These are phyloP conservation scores for Anaeromyces robustus DNA, from an alignment of 192 early-diverging fungal genomes.

Conservation along the genomic window DNA sequence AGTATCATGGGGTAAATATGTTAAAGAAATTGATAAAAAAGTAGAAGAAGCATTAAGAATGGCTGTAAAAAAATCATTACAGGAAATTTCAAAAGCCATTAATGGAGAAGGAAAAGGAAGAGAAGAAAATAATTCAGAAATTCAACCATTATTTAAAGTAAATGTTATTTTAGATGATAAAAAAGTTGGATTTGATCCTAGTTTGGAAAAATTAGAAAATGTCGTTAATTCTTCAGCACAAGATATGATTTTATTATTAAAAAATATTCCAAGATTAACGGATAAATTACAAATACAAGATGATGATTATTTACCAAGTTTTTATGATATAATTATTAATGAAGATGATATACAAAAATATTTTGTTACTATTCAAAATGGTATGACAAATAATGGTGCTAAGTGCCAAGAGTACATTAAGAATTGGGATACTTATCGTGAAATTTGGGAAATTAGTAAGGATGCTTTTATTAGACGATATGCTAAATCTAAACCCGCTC, in stretches of 20 bases:
- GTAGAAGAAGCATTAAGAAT: constrained; percentile 35
- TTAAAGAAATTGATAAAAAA: constrained; percentile 30
- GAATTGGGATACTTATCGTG: constrained; percentile 49
- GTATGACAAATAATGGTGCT: constrained; percentile 36
- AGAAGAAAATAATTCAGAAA: constrained; percentile 24
- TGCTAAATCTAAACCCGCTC: constrained; percentile 44
- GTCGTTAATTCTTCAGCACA: constrained; percentile 28
- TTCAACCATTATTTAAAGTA: constrained; percentile 47
- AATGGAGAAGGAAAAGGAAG: constrained; percentile 45
- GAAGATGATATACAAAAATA: constrained; percentile 50
- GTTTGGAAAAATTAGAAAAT: constrained; percentile 27
- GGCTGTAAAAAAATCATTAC: constrained; percentile 32
- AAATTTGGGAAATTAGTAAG: constrained; percentile 58
- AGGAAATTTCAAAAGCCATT: constrained; percentile 39
- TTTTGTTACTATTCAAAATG: constrained; percentile 32
- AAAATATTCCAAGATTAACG: constrained; percentile 24
- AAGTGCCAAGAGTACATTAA: constrained; percentile 41
- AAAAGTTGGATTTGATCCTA: constrained; percentile 44
- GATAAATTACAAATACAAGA: constrained; percentile 15
- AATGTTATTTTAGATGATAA: constrained; percentile 41
- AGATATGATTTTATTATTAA: constrained; percentile 41
- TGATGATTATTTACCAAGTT: constrained; percentile 4
- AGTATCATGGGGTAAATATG: constrained; percentile 30
- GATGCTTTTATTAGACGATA: constrained; percentile 49
- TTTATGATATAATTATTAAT: constrained; percentile 33